Percentiles rank a stretch among this genome's conserved stretches.
Conservation (phyloP, 2,329 filamentous ascomycete genomes). For the Fulvia fulva region DNA sequence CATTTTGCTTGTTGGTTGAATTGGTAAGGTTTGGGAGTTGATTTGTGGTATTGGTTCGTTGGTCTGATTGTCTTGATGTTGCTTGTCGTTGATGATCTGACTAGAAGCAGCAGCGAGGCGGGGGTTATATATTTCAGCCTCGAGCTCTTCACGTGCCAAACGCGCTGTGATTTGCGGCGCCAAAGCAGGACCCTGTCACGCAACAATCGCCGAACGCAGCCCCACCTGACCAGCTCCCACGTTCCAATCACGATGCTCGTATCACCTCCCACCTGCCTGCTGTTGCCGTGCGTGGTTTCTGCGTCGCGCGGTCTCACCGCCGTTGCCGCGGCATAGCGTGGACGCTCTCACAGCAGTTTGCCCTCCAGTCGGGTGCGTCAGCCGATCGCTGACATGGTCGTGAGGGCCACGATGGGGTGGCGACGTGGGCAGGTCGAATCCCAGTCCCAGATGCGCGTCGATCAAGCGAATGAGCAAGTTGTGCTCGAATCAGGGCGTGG, state of each 20-base stretch:
- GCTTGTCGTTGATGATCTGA: slow-evolving; percentile 5
- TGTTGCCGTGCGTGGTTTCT: not conserved
- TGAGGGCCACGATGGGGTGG: not conserved
- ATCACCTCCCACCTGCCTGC: not conserved
- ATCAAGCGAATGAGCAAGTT: slow-evolving; percentile 9
- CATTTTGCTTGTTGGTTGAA: slow-evolving; percentile 25
- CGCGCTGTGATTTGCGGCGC: slow-evolving; percentile 3
- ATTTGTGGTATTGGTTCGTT: slow-evolving; percentile 1
- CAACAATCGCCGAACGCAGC: not conserved
- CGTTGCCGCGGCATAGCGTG: not conserved
- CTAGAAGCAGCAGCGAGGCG: not conserved
- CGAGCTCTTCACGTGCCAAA: not conserved
- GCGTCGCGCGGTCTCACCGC: not conserved
- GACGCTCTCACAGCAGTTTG: not conserved
- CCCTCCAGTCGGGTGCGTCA: not conserved
- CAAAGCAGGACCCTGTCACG: not conserved
- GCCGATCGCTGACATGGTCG: not conserved
- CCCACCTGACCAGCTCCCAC: not conserved
- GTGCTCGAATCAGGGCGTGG: slow-evolving; percentile 7
- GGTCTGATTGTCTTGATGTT: slow-evolving; percentile 3
- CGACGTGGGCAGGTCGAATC: slow-evolving; percentile 4
- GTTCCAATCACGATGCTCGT: not conserved
- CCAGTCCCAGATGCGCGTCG: not conserved
- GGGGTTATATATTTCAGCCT: slow-evolving; percentile 5
- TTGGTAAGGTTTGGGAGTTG: slow-evolving; percentile 9